A percentile compares a stretch with the other conserved stretches of the same genome.
Evolutionary conservation across 2,329 filamentous ascomycete species (phyloP).

Genomic region (Macroventuria anomochaeta): DNA sequence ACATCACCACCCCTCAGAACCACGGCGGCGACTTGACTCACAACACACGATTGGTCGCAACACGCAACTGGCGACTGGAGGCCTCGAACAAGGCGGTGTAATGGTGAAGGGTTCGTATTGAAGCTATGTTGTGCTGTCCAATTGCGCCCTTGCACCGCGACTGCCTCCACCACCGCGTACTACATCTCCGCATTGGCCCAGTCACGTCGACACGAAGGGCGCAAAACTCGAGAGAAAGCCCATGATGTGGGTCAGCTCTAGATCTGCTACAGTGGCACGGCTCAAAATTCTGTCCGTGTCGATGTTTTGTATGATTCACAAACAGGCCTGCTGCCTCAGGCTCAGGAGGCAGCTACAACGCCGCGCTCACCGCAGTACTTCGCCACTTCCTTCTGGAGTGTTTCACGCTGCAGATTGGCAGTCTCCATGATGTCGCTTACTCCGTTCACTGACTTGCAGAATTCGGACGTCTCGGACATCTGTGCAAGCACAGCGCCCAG

Average conservation of each 20-base stretch:
- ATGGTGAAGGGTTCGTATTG: constrained; percentile 1
- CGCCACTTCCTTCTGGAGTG: constrained; percentile 73
- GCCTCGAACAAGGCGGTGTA: neutral
- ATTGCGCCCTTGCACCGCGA: constrained; percentile 3
- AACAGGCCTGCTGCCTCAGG: neutral
- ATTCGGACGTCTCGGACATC: constrained; percentile 67
- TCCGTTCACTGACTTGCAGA: constrained; percentile 54
- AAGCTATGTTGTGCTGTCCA: neutral
- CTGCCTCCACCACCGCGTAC: neutral
- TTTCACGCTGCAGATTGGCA: constrained; percentile 68
- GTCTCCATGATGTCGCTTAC: constrained; percentile 71
- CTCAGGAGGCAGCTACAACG: constrained; percentile 39
- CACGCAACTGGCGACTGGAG: neutral
- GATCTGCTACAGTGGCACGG: neutral
- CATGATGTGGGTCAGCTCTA: neutral
- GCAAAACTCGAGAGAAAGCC: neutral
- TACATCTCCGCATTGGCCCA: neutral
- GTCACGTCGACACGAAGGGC: constrained; percentile 5
- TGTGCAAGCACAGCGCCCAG: constrained; percentile 74
- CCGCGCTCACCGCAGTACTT: constrained; percentile 73
- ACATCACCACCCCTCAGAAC: constrained; percentile 7
- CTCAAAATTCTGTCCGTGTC: neutral
- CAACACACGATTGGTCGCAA: neutral
- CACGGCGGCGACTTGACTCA: constrained; percentile 7
- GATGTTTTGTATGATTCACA: constrained; percentile 2